phyloP scores from a whole-genome alignment of 2,329 filamentous ascomycete species.

The Neurospora crassa region DNA sequence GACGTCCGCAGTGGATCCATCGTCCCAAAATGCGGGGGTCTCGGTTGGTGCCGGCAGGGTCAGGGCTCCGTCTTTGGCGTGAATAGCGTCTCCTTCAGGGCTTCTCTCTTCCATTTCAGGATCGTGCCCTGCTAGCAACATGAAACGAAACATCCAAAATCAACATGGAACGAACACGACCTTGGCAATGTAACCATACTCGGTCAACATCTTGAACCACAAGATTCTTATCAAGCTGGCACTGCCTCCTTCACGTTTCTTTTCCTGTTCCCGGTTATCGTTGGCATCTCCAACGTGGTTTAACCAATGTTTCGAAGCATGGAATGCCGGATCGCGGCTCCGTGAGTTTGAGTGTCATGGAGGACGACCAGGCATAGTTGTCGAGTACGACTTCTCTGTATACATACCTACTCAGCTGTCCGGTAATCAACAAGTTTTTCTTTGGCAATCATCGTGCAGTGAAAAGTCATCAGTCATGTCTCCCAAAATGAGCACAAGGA shows the following conservation, averaged over 20 bases:
- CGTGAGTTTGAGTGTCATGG: background rate
- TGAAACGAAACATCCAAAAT: background rate
- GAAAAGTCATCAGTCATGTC: background rate
- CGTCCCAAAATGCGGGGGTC: background rate
- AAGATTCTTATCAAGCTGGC: background rate
- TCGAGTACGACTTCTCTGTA: background rate
- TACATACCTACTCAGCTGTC: background rate
- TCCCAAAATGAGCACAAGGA: constrained; percentile 6
- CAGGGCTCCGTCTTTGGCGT: background rate
- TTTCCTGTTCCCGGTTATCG: background rate
- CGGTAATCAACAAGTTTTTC: background rate
- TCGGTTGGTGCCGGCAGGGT: background rate
- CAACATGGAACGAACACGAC: background rate
- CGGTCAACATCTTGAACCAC: background rate
- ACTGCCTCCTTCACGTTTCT: background rate
- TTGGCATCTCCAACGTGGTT: background rate
- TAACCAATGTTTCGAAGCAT: background rate
- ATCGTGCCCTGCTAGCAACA: background rate
- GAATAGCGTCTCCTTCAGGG: background rate
- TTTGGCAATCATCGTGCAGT: background rate
- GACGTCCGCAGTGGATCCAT: background rate
- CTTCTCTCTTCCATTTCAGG: background rate
- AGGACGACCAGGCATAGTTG: background rate
- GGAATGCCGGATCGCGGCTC: constrained; percentile 2
- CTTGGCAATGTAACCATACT: background rate